These are phyloP conservation scores for Fusarium armeniacum DNA, from an alignment of 2,329 filamentous ascomycete species.

Conservation along the genomic window DNA sequence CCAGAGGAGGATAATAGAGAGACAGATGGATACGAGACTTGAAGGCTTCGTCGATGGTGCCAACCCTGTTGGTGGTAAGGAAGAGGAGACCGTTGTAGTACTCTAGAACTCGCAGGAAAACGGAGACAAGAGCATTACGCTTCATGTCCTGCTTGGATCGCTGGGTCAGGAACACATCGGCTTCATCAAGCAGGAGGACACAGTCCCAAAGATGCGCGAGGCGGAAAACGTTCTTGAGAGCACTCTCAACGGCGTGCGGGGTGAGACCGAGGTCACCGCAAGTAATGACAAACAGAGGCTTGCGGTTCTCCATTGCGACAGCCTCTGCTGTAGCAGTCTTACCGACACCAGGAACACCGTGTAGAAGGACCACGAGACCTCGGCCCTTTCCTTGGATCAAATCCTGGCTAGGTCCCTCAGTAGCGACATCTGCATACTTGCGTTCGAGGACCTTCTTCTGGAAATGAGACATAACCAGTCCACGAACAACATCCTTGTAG, in stretches of 20 bases:
- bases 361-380: constrained; percentile 61
- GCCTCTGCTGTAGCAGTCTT: constrained; percentile 64
- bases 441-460: constrained; percentile 57
- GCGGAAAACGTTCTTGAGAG: constrained; percentile 60
- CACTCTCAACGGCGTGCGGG: constrained; percentile 57
- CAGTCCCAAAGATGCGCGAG: constrained; percentile 58
- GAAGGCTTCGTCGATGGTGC: constrained; percentile 64
- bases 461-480: constrained; percentile 59
- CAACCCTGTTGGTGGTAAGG: constrained; percentile 66
- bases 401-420: constrained; percentile 54
- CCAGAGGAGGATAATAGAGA: constrained; percentile 60
- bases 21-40: constrained; percentile 62
- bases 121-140: constrained; percentile 57
- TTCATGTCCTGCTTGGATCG: constrained; percentile 52
- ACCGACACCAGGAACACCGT: constrained; percentile 64
- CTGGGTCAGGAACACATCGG: constrained; percentile 54
- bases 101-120: constrained; percentile 63
- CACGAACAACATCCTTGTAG: constrained; percentile 59
- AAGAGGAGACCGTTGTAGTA: constrained; percentile 64
- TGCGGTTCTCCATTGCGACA: constrained; percentile 57
- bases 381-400: constrained; percentile 62
- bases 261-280: constrained; percentile 63
- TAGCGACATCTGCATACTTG: constrained; percentile 49
- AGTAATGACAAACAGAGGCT: constrained; percentile 64
- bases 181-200: constrained; percentile 57